Percentiles rank a stretch among this genome's conserved stretches.
Conservation (phyloP, 352 stramenopile species). For the Bremia lactucae region DNA sequence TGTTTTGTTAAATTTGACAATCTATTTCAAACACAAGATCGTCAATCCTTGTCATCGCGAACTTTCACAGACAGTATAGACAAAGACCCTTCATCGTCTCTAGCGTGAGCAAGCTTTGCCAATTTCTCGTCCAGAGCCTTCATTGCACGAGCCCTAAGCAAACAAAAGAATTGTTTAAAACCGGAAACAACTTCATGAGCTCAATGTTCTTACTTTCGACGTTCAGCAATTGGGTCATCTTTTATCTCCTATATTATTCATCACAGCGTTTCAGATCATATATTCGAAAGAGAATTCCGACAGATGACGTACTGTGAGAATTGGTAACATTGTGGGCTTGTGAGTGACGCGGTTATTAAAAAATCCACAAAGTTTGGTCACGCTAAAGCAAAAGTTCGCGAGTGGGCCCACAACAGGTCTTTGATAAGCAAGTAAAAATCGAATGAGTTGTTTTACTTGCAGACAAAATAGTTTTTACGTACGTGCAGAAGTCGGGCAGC, state of each 20-base stretch:
- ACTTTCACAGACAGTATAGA: constrained; percentile 25
- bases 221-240: constrained; percentile 72
- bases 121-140: constrained; percentile 84
- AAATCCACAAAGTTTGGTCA: constrained; percentile 77
- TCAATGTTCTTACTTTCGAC: constrained; percentile 60
- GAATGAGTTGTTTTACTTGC: not conserved
- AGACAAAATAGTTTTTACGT: constrained; percentile 8
- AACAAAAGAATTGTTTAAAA: not conserved
- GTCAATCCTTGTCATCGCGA: constrained; percentile 21
- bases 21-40: not conserved
- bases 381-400: constrained; percentile 73
- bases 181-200: not conserved
- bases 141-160: constrained; percentile 64
- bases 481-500: constrained; percentile 62
- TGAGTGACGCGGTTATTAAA: constrained; percentile 70
- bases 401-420: constrained; percentile 54
- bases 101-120: constrained; percentile 57
- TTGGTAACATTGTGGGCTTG: constrained; percentile 44
- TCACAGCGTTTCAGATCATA: not conserved
- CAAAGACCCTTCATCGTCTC: constrained; percentile 17
- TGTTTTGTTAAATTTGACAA: not conserved
- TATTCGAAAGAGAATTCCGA: not conserved
- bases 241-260: constrained; percentile 27
- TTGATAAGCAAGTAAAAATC: constrained; percentile 1
- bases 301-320: constrained; percentile 35